Percentiles rank a stretch among this genome's conserved stretches.
These are phyloP conservation scores for Toxoplasma gondii DNA, from an alignment of 169 alveolate species.

Conservation along the genomic window DNA sequence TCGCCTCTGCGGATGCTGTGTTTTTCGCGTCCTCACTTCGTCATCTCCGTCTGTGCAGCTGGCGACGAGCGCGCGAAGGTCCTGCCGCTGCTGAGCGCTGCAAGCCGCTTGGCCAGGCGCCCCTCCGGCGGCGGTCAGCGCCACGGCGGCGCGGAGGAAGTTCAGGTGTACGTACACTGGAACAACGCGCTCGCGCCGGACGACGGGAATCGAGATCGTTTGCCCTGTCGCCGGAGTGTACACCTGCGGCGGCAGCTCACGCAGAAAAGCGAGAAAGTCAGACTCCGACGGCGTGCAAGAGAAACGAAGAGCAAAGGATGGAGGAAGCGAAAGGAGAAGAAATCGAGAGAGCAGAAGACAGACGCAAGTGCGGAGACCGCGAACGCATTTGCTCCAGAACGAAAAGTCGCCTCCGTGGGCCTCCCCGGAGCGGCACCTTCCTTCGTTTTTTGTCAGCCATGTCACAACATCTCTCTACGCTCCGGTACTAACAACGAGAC, in stretches of 20 bases:
- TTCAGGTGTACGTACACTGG: constrained; percentile 51
- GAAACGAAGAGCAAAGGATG: background rate
- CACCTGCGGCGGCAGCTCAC: background rate
- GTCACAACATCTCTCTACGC: too few relatives aligned
- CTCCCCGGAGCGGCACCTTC: too few relatives aligned
- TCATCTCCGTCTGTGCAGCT: constrained; percentile 41
- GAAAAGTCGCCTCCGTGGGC: too few relatives aligned
- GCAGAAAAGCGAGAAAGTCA: background rate
- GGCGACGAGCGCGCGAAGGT: background rate
- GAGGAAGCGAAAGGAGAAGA: background rate
- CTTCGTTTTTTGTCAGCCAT: too few relatives aligned
- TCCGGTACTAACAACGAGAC: too few relatives aligned
- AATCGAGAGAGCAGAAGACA: background rate
- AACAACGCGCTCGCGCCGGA: background rate
- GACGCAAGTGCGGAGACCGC: background rate
- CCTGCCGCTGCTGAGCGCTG: background rate
- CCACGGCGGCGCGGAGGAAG: constrained; percentile 35
- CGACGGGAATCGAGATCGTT: constrained; percentile 44
- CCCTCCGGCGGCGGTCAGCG: background rate
- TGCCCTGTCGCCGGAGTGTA: constrained; percentile 63
- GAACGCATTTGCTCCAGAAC: too few relatives aligned
- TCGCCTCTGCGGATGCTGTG: too few relatives aligned
- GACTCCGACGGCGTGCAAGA: too few relatives aligned
- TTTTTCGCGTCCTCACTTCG: constrained; percentile 47
- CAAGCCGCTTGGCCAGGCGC: background rate